Conservation (phyloP, 140 eudicot genomes). For the Stevia rebaudiana region DNA sequence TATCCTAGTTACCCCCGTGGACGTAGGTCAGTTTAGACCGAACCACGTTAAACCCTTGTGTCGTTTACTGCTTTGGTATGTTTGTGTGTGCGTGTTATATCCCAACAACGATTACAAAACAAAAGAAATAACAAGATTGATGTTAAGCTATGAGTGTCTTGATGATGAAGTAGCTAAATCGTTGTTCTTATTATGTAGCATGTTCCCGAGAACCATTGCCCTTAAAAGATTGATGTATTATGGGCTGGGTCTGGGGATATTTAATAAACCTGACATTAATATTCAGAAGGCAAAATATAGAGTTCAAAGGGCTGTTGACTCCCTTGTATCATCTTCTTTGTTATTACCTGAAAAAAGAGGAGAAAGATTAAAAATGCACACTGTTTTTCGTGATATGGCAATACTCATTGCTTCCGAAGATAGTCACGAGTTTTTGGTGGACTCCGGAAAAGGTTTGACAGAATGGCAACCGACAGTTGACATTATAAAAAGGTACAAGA, state of each 20-base stretch:
- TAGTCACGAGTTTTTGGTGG: background rate
- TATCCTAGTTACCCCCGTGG: too few species aligned
- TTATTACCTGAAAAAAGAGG: background rate
- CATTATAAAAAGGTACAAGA: background rate
- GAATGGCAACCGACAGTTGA: conserved; percentile 11
- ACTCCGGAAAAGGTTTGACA: background rate
- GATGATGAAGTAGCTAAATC: background rate
- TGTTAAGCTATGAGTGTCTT: background rate
- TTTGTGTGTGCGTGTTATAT: too few species aligned
- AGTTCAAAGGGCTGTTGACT: background rate
- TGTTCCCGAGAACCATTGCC: conserved; percentile 19
- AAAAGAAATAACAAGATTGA: too few species aligned
- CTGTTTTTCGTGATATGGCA: conserved; percentile 37
- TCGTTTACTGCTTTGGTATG: too few species aligned
- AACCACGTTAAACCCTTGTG: too few species aligned
- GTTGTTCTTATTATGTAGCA: conserved; percentile 27
- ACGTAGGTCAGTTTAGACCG: too few species aligned
- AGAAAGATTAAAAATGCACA: conserved; percentile 26
- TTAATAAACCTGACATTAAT: background rate
- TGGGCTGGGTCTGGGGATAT: conserved; percentile 20
- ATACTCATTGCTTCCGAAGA: conserved; percentile 16
- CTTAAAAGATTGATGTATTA: conserved; percentile 10
- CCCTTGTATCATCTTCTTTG: background rate
- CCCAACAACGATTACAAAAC: too few species aligned
- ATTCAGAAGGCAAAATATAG: conserved; percentile 8